Evolutionary conservation across 2,329 filamentous ascomycete genomes (phyloP), one percentile per base, ranked within the genome.

Genomic region (Coniochaeta ligniaria): DNA sequence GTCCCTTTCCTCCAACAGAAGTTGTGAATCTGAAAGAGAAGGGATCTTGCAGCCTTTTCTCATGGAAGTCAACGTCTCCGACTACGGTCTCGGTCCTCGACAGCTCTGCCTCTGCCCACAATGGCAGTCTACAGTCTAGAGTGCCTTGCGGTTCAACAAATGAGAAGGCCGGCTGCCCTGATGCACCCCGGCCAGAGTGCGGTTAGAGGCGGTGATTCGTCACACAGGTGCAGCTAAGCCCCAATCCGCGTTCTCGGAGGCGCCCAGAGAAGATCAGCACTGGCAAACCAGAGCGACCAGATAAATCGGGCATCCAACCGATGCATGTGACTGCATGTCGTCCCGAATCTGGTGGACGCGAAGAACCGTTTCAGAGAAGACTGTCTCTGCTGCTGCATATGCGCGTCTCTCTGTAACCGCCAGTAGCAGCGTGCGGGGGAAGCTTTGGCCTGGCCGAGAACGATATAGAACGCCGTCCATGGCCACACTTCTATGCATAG

Each of bases 151-250:
- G 22, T 31, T 22, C 8, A 22, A 24, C 43, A 22, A 47, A 47
- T 47, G 20, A 24, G 20, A 47, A 47, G 43, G 6, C 11, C 4
- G n/a, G 43, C 6, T 47, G 43, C 43, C 20, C 43, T 47, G 47
- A 52, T 52, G 47, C 24, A 56, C 26, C 54, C 54, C 35, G 31
- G 54, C 14, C 31, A 56, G 38, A 56, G 54, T 22, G 54, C 54
- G n/a, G 54, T 56, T 56, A 22, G n/a, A 38, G 54, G n/a, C 31
- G 2, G 54, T 56, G 54, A 56, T 56, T 56, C 54, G 54, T 56
- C 54, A 38, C 47, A 36, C 31, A 38, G n/a, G 5, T 22, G 31
- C 54, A 56, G 54, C 54, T 38, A 8, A 56, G 54, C 54, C 54
- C 31, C 54, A 22, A 56, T 41, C 54, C 54, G 54, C 54, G 33